These are phyloP conservation scores for Rhizopogon vesiculosus DNA, from an alignment of 768 basidiomycete genomes.

Conservation along the genomic window DNA sequence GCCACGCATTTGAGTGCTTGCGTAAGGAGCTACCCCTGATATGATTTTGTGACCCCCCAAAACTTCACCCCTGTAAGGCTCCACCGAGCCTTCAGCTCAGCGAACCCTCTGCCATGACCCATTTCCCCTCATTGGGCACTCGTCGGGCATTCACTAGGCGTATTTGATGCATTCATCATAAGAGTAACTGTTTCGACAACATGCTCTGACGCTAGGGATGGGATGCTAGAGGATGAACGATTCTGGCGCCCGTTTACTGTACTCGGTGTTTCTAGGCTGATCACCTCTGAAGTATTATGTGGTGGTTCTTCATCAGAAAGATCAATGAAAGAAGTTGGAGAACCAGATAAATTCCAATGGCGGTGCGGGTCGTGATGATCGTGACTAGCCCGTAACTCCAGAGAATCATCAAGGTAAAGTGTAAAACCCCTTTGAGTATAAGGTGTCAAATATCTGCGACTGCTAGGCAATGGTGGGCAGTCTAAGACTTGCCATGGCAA, in stretches of 20 bases:
- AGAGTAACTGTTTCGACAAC: too few relatives aligned
- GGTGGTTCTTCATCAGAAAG: slow-evolving; percentile 56
- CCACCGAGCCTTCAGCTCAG: too few relatives aligned
- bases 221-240: slow-evolving; percentile 32
- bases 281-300: slow-evolving; percentile 27
- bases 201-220: too few relatives aligned
- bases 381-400: not conserved
- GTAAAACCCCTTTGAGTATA: slow-evolving; percentile 42
- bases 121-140: too few relatives aligned
- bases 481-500: slow-evolving; percentile 32
- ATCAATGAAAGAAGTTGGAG: slow-evolving; percentile 52
- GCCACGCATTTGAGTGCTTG: too few relatives aligned
- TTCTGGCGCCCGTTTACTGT: slow-evolving; percentile 15
- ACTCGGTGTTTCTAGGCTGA: slow-evolving; percentile 24
- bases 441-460: slow-evolving; percentile 54
- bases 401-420: slow-evolving; percentile 16
- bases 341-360: slow-evolving; percentile 17
- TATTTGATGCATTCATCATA: too few relatives aligned
- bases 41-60: too few relatives aligned
- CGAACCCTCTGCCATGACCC: too few relatives aligned
- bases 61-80: too few relatives aligned
- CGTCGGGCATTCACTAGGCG: too few relatives aligned
- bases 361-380: slow-evolving; percentile 3
- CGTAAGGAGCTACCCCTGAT: too few relatives aligned
- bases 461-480: slow-evolving; percentile 21